These are phyloP conservation scores for Fagopyrum esculentum DNA, from an alignment of 148 eudicot species.

Conservation along the genomic window DNA sequence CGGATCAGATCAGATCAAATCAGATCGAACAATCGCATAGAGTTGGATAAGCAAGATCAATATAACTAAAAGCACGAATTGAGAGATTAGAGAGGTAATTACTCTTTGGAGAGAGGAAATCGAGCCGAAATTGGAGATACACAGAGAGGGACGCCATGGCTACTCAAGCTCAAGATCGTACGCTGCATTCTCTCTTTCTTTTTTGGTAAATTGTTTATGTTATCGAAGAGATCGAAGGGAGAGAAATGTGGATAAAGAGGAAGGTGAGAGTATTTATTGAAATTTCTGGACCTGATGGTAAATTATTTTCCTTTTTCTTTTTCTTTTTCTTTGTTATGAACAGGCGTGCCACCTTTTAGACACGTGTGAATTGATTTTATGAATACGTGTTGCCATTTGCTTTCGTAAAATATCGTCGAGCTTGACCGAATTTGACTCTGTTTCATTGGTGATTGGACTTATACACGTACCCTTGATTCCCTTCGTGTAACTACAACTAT, in stretches of 20 bases:
- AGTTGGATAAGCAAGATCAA: background rate
- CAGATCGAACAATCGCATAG: background rate
- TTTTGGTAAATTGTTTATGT: background rate
- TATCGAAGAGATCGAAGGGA: background rate
- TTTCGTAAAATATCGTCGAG: too few species aligned
- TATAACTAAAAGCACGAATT: background rate
- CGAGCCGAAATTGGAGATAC: slow-evolving; percentile 2
- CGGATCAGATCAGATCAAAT: background rate
- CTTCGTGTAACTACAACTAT: too few species aligned
- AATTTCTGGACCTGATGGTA: background rate
- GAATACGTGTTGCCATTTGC: too few species aligned
- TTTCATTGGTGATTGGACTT: too few species aligned
- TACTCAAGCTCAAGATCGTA: background rate
- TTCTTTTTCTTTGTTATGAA: background rate
- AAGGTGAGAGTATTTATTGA: background rate
- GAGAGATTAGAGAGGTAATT: background rate
- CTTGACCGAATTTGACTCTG: too few species aligned
- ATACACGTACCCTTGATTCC: too few species aligned
- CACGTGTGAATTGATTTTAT: background rate
- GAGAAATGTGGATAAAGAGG: background rate
- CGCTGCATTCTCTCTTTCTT: background rate
- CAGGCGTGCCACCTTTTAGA: background rate
- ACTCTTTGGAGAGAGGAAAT: slow-evolving; percentile 3
- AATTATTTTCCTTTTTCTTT: too few species aligned
- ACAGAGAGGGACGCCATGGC: slow-evolving; percentile 11